Evolutionary conservation across 768 basidiomycete genomes (phyloP).

Genomic region (Mycena olivaceomarginata): DNA sequence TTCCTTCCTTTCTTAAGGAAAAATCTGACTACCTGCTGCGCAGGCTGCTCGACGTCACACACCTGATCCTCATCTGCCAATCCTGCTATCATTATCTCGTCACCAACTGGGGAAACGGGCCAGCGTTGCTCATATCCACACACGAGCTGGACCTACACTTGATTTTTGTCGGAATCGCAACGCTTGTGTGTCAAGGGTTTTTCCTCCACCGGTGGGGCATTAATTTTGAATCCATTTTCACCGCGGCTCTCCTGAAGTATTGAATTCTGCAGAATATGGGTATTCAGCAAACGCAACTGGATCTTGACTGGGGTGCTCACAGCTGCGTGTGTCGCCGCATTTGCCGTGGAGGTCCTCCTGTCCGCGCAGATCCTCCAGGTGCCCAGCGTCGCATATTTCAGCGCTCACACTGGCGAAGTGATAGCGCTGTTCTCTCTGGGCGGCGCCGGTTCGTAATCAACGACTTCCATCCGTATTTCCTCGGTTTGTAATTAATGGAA

Average conservation of each 20-base stretch:
- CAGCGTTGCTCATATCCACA: conserved; percentile 21
- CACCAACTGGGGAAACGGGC: conserved; percentile 33
- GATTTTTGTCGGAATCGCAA: conserved; percentile 31
- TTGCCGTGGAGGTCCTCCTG: conserved; percentile 16
- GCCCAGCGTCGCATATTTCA: conserved; percentile 28
- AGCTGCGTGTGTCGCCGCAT: conserved; percentile 13
- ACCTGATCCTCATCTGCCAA: conserved; percentile 42
- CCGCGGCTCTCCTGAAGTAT: not conserved
- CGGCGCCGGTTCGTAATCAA: conserved; percentile 13
- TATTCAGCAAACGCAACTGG: conserved; percentile 32
- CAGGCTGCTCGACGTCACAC: conserved; percentile 37
- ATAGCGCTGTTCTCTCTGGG: conserved; percentile 27
- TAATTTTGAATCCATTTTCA: not conserved
- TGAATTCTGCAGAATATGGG: conserved; percentile 32
- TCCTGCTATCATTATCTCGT: conserved; percentile 42
- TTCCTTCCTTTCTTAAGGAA: not conserved
- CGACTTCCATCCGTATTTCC: not conserved
- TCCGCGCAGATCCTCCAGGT: conserved; percentile 18
- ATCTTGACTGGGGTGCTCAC: conserved; percentile 14
- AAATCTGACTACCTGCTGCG: not conserved
- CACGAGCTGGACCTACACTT: conserved; percentile 31
- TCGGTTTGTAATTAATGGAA: not conserved
- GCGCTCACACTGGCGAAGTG: conserved; percentile 7
- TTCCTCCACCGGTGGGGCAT: conserved; percentile 34
- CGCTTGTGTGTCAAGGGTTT: conserved; percentile 36